Base-by-base conservation (phyloP, 805 yeast genomes). In the Saccharomycopsis oosterbeekiorum region DNA sequence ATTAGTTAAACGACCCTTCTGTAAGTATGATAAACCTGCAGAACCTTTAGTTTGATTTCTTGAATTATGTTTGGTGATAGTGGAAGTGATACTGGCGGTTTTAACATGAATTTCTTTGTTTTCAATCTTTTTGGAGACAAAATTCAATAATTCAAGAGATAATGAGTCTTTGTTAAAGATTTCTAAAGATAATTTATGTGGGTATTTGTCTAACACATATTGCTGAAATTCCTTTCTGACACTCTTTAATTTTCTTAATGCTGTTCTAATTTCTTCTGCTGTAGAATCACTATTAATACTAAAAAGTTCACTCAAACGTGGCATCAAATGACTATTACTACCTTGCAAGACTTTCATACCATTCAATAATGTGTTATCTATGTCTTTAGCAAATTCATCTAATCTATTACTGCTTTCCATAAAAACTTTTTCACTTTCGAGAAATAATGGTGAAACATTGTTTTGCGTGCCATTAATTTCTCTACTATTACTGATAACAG, bases 1-100 rank as follows among this genome's bases (percentile, higher is more conserved):
- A 70, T 83, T 86, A 62, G 75, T 70, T 43, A 89, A 74, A 70
- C 89, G 80, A 6, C 96, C 96, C 62, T 78, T 80, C 64, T 86
- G 79, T 47, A 76, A 77, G 68, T 88, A 89, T 1, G 89, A 80
- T 63, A 89, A 77, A 6, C 96, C 96, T 36, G 87, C 96, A 8
- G 88, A 81, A 39, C 91, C 96, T 59, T 85, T 79, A 34, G 71
- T 70, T 51, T 64, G 65, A 14, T 65, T 61, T 11, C 62, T 65
- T 34, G 57, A 63, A 59, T 57, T 51, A 39, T 62, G 47, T 21
- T 56, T 47, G 42, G 34, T 60, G 29, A 37, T 29, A 14, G 51
- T 6, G 17, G 57, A 36, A 19, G 41, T 37, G 42, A 50, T 56
- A 56, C 37, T 24, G 21, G 39, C 12, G 37, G 26, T 15, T 17